These are phyloP conservation scores for Tubosaeta sp. DNA, from an alignment of 768 basidiomycete genomes.

Conservation along the genomic window DNA sequence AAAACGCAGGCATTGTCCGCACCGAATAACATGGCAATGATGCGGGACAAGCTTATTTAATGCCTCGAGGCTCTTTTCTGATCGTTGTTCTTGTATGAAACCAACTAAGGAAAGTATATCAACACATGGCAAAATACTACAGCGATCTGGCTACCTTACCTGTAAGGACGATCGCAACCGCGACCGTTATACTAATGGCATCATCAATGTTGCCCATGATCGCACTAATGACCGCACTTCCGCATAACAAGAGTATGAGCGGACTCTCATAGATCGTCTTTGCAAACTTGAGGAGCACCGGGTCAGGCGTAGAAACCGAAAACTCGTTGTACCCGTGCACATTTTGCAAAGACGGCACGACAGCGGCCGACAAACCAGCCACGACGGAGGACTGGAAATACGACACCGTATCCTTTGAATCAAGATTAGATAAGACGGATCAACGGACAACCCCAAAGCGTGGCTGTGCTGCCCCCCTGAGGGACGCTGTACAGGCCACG, in stretches of 20 bases:
- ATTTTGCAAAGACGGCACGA: constrained; percentile 60
- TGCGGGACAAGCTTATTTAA: constrained; percentile 97
- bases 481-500: constrained; percentile 1
- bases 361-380: constrained; percentile 57
- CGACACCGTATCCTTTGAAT: constrained; percentile 69
- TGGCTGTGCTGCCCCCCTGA: constrained; percentile 7
- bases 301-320: constrained; percentile 77
- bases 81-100: constrained; percentile 92
- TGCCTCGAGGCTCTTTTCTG: constrained; percentile 91
- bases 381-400: constrained; percentile 63
- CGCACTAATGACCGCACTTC: constrained; percentile 83
- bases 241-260: constrained; percentile 84
- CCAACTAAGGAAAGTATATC: constrained; percentile 50
- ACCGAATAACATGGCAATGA: constrained; percentile 87
- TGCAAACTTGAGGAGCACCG: constrained; percentile 79
- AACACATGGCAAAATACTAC: neutral
- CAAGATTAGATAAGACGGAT: too few species aligned
- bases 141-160: constrained; percentile 64
- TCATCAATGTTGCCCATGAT: constrained; percentile 96
- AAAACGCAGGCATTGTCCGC: constrained; percentile 4
- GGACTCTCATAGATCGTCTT: constrained; percentile 97
- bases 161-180: constrained; percentile 89
- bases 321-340: constrained; percentile 93
- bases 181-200: constrained; percentile 87
- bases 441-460: too few species aligned